Percentiles rank a stretch among this genome's conserved stretches.
These are phyloP conservation scores for Vitis rotundifolia DNA, from an alignment of 164 flowering plant species.

Conservation along the genomic window DNA sequence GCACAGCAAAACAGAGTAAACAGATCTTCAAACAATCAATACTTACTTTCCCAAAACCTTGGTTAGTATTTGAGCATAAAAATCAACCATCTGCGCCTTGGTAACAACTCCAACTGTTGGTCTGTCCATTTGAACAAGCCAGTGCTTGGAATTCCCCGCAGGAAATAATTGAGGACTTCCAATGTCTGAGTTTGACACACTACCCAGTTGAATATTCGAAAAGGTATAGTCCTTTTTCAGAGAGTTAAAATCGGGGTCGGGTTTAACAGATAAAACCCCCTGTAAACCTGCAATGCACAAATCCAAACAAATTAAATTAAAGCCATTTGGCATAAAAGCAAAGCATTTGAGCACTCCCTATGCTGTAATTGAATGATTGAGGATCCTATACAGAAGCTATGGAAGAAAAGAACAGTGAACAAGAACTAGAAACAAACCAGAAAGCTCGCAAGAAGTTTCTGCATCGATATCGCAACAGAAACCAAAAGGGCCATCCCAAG, in stretches of 20 bases:
- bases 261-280: constrained; percentile 65
- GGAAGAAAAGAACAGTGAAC: not conserved
- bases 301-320: not conserved
- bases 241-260: constrained; percentile 49
- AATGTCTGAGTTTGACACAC: constrained; percentile 13
- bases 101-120: constrained; percentile 65
- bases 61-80: constrained; percentile 62
- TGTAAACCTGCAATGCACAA: constrained; percentile 52
- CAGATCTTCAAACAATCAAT: not conserved
- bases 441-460: constrained; percentile 46
- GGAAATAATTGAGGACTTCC: constrained; percentile 39
- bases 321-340: no score
- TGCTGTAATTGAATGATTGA: not conserved
- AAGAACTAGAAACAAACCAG: constrained; percentile 32
- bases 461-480: constrained; percentile 74
- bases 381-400: not conserved
- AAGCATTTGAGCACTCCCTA: not conserved
- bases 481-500: constrained; percentile 58
- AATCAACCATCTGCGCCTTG: constrained; percentile 85
- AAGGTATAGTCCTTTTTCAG: constrained; percentile 48
- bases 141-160: constrained; percentile 50
- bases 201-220: constrained; percentile 14
- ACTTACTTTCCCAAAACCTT: constrained; percentile 90
- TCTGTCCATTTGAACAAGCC: constrained; percentile 78
- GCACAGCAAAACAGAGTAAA: not conserved